These are phyloP conservation scores for Elongisporangium undulatum DNA, from an alignment of 352 stramenopile species.

Conservation along the genomic window DNA sequence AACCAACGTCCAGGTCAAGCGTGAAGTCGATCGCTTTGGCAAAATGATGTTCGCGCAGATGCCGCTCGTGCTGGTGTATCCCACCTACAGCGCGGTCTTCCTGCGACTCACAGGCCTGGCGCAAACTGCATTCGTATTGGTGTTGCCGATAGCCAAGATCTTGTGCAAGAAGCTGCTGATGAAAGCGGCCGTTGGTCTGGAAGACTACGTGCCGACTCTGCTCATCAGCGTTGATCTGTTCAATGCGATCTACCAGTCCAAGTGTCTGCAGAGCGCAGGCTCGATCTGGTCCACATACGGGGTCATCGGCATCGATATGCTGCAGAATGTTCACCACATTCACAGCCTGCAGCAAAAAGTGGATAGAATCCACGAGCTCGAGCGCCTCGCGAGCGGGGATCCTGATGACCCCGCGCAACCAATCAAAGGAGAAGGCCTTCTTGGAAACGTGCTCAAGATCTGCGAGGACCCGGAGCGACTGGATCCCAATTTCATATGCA, in stretches of 20 bases:
- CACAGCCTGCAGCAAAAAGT: background rate
- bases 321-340: conserved; percentile 1
- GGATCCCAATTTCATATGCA: background rate
- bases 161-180: conserved; percentile 5
- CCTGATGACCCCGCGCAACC: background rate
- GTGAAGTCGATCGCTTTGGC: background rate
- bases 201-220: conserved; percentile 2
- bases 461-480: background rate
- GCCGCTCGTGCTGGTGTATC: background rate
- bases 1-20: background rate
- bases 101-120: background rate
- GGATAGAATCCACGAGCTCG: background rate
- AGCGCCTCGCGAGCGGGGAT: background rate
- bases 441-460: background rate
- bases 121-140: background rate
- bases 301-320: conserved; percentile 2
- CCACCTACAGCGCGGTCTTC: background rate
- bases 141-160: conserved; percentile 3
- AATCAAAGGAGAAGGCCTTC: background rate
- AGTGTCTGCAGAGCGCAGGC: conserved; percentile 3
- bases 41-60: conserved; percentile 2
- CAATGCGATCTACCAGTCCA: conserved; percentile 3
- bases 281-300: conserved; percentile 1
- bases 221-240: conserved; percentile 8
- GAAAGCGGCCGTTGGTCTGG: background rate